Base-by-base conservation (phyloP, 1,284 basidiomycete genomes). In the Microbotryum silenes-acaulis region DNA sequence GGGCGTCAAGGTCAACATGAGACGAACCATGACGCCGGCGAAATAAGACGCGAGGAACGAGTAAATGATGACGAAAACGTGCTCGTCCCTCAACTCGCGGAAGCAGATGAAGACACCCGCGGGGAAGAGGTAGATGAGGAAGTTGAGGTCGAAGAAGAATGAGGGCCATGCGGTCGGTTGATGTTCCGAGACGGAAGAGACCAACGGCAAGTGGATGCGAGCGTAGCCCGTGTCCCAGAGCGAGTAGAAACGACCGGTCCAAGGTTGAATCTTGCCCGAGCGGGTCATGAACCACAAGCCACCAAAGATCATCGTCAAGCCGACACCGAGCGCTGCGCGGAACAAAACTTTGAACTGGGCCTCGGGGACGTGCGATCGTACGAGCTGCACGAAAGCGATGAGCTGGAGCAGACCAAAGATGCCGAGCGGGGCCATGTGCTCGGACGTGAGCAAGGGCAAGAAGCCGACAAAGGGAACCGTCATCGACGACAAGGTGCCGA, bases 211-310 rank as follows among this genome's bases (percentile, higher is more conserved):
- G 27, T 64, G 58, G 46, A 65, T 50, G 27, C 67, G 51, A 16
- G 94, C 96, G 74, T 99, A 99, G 45, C 89, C 92, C 1, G 96
- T 98, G 77, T 99, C 96, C 93, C 94, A 99, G 14, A 99, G 82
- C 3, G 93, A 97, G 78, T 99, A 99, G 83, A 99, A 98, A 64
- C 96, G 87, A 51, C 96, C 96, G 42, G 93, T 97, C 93, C 96
- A 99, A 0, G 94, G 94, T 2, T 94, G 93, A 71, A 99, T 97
- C 84, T 86, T 91, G 44, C 94, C 94, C 63, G 86, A 88, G 78
- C 91, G 89, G 0, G 96, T 97, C 69, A 97, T 81, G 47, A 71
- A 64, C 52, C 64, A 63, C 21, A 72, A 51, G 16, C 57, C 69
- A 27, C 48, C 69, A 53, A 81, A 81, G 51, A 84, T 84, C 62